Base-by-base conservation (phyloP, 169 alveolate genomes). In the Plasmodium gallinaceum region DNA sequence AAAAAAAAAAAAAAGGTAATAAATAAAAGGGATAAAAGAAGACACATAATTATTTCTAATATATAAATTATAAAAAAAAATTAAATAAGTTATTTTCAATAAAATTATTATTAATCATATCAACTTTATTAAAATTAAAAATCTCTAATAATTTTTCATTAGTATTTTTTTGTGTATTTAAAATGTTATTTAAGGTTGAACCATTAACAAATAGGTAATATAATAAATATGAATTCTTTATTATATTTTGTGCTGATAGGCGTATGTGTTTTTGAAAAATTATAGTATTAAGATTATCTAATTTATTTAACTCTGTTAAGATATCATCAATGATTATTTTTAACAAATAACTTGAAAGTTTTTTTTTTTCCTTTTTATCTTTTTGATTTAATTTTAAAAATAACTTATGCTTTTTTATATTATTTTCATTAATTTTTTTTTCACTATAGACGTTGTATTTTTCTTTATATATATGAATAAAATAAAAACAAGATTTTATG, bases 241-340 rank as follows among this genome's bases (percentile, higher is more conserved):
- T 71, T 43, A 61, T n/a, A 16, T 65, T 24, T 51, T 70, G 85
- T 22, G 87, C 65, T 22, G 43, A 20, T 45, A n/a, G 68, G 26
- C 86, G 87, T 71, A 86, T 86, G 54, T 86, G 92, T 24, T 71
- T 86, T 32, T 86, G 92, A 32, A 70, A 86, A 39, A 86, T 86
- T 12, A 86, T 71, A 22, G 57, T 65, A 61, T 72, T 86, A 43
- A 86, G 87, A n/a, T 86, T 71, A 69, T 86, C 92, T 24, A 86
- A 26, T 24, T 86, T 86, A 61, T 69, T 86, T 42, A 86, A 57
- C 42, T 58, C 92, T 52, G 51, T 39, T 66, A 86, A 86, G n/a
- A 86, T 46, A 51, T 86, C 54, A 70, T 86, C 87, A 58, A 71
- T 86, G 37, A 80, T 20, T 14, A 5, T 39, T 80, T 45, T 80